These are phyloP conservation scores for Podila horticola DNA, from an alignment of 192 early-diverging fungal species.

Conservation along the genomic window DNA sequence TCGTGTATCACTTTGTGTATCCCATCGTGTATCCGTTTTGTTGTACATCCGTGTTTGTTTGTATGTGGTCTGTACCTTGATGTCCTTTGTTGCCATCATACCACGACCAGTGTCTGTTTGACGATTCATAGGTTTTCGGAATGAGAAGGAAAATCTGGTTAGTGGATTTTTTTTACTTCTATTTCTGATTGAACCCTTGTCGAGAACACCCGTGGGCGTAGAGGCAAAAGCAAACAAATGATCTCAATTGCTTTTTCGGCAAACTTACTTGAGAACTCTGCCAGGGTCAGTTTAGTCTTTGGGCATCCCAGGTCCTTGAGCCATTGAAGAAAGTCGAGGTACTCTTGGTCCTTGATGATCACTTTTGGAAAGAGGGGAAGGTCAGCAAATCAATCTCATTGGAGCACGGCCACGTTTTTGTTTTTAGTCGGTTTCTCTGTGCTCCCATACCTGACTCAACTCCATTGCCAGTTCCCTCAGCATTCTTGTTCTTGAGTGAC, in stretches of 20 bases:
- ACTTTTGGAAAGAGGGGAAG: constrained; percentile 1
- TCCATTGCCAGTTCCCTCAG: constrained; percentile 12
- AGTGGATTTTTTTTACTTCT: too few relatives aligned
- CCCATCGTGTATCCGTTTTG: neutral
- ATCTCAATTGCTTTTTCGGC: neutral
- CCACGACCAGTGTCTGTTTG: constrained; percentile 64
- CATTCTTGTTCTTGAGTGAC: constrained; percentile 4
- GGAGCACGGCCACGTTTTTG: neutral
- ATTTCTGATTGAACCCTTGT: too few relatives aligned
- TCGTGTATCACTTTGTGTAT: constrained; percentile 9
- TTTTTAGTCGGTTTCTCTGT: neutral
- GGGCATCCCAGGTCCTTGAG: constrained; percentile 57
- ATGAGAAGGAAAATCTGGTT: too few relatives aligned
- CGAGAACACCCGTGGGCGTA: neutral
- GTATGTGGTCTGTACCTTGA: constrained; percentile 37
- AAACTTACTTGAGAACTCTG: constrained; percentile 59
- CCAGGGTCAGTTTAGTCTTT: constrained; percentile 62
- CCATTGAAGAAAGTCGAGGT: constrained; percentile 61
- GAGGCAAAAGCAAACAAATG: neutral
- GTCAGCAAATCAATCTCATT: neutral
- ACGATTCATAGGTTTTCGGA: neutral
- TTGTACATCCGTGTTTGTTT: neutral
- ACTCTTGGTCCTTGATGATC: constrained; percentile 60
- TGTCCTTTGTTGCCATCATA: constrained; percentile 68
- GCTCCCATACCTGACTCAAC: constrained; percentile 18